Conservation (phyloP, 257 asterid species). For the Solanum arcanum region DNA sequence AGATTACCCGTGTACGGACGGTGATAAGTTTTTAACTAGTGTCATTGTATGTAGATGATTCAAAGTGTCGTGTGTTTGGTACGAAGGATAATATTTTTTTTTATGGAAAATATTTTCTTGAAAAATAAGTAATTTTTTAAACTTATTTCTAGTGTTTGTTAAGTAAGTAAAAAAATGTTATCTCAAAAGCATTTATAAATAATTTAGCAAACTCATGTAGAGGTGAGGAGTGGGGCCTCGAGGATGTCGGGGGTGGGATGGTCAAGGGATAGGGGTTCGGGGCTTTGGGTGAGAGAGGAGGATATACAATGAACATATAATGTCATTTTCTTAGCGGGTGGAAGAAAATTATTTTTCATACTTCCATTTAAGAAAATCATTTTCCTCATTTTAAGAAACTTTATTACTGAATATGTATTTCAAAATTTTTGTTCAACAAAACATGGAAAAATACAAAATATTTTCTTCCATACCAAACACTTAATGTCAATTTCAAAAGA, state of each 20-base stretch:
- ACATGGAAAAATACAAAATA: background rate
- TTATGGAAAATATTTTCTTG: too few relatives aligned
- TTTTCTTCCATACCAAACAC: background rate
- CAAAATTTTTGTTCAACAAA: background rate
- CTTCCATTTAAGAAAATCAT: background rate
- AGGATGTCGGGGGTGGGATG: background rate
- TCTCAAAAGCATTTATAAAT: background rate
- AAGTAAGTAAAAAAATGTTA: background rate
- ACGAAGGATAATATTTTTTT: background rate
- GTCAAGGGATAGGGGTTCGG: background rate
- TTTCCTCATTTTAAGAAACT: too few relatives aligned
- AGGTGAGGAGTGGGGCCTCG: background rate
- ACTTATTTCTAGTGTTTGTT: background rate
- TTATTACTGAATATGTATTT: too few relatives aligned
- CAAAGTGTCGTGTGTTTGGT: background rate
- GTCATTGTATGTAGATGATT: background rate
- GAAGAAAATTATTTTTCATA: too few relatives aligned
- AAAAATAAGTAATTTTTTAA: too few relatives aligned
- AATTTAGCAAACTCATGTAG: background rate
- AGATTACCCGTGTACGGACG: background rate
- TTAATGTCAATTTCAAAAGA: background rate
- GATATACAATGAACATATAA: background rate
- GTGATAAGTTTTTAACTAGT: background rate
- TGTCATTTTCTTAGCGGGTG: too few relatives aligned
- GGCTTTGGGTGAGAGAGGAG: background rate